Base-by-base conservation (phyloP, 2,329 filamentous ascomycete species). In the Colletotrichum plurivorum region DNA sequence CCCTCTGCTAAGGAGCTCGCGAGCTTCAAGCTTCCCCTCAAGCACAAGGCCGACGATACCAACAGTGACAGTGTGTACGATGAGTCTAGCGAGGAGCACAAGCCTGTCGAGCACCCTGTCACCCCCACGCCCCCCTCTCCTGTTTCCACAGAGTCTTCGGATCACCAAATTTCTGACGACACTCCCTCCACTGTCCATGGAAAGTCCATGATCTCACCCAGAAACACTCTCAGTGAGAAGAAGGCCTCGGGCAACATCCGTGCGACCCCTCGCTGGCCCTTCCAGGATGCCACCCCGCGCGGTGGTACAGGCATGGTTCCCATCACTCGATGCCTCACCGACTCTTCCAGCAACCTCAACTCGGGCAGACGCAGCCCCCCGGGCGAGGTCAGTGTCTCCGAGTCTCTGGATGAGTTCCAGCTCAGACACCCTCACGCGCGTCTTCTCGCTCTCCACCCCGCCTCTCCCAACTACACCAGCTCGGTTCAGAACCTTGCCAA, bases 321-420 rank as follows among this genome's bases (percentile, higher is more conserved):
- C 43, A 57, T 69, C 18, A 18, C 51, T n/a, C 67, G 20, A 13
- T 56, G 62, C 45, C 5, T 61, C 25, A 67, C 67, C 4, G 49
- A 15, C 0, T 60, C 51, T 8, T 54, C 63, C n/a, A 18, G 56
- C 5, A 18, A 2, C 13, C n/a, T 22, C 8, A 41, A 48, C 20
- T 18, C 1, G 2, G 20, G 39, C 18, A 59, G 13, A 16, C 13
- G 4, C 36, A 69, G 39, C 8, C 52, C 31, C 2, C 41, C 52
- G 6, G 55, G 55, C 10, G 27, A 61, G 20, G 62, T 69, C 49
- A 69, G 67, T 36, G 36, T 69, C 15, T 45, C 55, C 2, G 67
- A 69, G 45, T 69, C 67, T 2, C 51, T 67, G 16, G 67, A 69
- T 20, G 67, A 69, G 36, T 69, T 69, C 20, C 67, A 69, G 36